Percentiles rank a stretch among this genome's conserved stretches.
phyloP scores from a whole-genome alignment of 2,329 filamentous ascomycete genomes.

The Magnaporthiopsis incrustans region DNA sequence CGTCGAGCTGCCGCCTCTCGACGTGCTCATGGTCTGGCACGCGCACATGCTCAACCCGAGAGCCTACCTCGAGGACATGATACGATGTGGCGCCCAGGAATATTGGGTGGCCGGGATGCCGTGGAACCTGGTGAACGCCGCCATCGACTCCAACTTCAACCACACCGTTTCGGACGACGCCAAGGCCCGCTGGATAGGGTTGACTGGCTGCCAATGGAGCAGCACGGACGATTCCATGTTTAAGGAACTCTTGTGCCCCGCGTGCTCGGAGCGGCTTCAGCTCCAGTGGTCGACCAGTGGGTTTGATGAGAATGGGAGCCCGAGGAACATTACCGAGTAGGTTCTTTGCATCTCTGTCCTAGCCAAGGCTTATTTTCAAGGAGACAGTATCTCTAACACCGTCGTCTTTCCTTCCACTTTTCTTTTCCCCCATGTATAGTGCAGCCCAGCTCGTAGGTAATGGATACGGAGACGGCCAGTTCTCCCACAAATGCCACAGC shows the following conservation, averaged over 20 bases:
- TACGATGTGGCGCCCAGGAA: conserved; percentile 46
- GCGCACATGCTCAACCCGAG: conserved; percentile 71
- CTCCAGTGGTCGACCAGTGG: conserved; percentile 55
- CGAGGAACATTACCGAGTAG: conserved; percentile 12
- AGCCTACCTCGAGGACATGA: conserved; percentile 64
- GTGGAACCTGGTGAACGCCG: conserved; percentile 50
- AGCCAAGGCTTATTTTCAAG: not conserved
- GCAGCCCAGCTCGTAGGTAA: conserved; percentile 32
- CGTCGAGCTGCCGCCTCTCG: conserved; percentile 11
- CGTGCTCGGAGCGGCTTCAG: conserved; percentile 33
- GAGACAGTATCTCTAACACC: not conserved
- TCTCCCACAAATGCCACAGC: conserved; percentile 38
- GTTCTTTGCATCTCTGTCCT: not conserved
- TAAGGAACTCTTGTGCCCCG: conserved; percentile 47
- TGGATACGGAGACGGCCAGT: conserved; percentile 54
- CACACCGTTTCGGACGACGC: conserved; percentile 41
- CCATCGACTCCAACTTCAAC: conserved; percentile 51
- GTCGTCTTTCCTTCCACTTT: too few relatives aligned
- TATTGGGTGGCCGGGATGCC: conserved; percentile 59
- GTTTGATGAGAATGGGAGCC: conserved; percentile 24
- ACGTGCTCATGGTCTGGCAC: conserved; percentile 76
- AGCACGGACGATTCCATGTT: conserved; percentile 41
- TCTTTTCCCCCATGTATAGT: not conserved
- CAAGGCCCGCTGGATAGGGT: conserved; percentile 35
- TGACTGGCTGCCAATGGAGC: conserved; percentile 49